These are phyloP conservation scores for Collybiopsis confluens DNA, from an alignment of 768 basidiomycete species.

Conservation along the genomic window DNA sequence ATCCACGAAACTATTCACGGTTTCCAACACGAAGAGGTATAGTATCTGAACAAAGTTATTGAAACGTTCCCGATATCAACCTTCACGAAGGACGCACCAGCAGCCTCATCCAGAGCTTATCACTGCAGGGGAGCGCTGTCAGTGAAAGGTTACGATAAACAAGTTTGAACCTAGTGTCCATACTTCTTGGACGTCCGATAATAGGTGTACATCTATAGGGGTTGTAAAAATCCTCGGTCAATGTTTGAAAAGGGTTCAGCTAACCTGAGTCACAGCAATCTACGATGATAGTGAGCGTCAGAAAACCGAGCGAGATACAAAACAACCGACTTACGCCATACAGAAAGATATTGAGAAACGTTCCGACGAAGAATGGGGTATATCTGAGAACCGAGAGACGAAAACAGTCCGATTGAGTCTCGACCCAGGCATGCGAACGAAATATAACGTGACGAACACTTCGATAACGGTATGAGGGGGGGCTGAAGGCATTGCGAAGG, in stretches of 20 bases:
- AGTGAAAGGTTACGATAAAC: no score
- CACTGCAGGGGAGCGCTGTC: not conserved
- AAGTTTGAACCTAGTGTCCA: not conserved
- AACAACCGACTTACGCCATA: conserved; percentile 5
- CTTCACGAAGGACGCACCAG: not conserved
- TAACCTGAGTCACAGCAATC: conserved; percentile 2
- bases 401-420: not conserved
- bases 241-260: not conserved
- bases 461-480: not conserved
- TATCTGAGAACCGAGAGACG: no score
- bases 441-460: no score
- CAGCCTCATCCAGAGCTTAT: conserved; percentile 3
- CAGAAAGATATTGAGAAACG: conserved; percentile 4
- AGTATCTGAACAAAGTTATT: not conserved
- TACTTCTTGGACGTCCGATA: conserved; percentile 3
- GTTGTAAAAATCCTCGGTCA: not conserved
- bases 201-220: conserved; percentile 1
- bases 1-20: conserved; percentile 1
- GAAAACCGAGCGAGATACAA: not conserved
- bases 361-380: conserved; percentile 6
- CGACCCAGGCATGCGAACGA: not conserved
- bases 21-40: conserved; percentile 7
- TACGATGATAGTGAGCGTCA: not conserved
- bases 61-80: not conserved
- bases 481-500: not conserved